These are phyloP conservation scores for Karstenula rhodostoma DNA, from an alignment of 2,329 filamentous ascomycete species.

Conservation along the genomic window DNA sequence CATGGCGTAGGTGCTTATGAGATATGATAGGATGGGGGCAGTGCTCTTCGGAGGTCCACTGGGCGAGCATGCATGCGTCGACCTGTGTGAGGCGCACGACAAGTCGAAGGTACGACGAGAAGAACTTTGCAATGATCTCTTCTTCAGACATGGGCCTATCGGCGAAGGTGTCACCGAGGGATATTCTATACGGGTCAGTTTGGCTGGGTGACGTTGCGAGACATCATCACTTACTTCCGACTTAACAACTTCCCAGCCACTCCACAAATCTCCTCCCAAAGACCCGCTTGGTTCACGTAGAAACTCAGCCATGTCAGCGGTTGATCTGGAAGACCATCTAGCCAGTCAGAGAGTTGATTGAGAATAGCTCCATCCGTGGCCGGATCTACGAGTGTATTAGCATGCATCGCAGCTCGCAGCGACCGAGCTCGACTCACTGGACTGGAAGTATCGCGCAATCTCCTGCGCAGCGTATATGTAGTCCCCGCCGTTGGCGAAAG, in stretches of 20 bases:
- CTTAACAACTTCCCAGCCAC: constrained; percentile 38
- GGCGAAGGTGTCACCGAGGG: constrained; percentile 39
- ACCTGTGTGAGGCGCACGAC: constrained; percentile 37
- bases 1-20: constrained; percentile 39
- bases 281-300: constrained; percentile 37
- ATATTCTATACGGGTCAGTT: constrained; percentile 32
- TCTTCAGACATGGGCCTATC: constrained; percentile 32
- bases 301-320: constrained; percentile 29
- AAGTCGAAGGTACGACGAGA: constrained; percentile 39
- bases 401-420: not conserved
- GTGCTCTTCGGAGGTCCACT: constrained; percentile 23
- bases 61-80: constrained; percentile 35
- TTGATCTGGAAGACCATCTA: constrained; percentile 36
- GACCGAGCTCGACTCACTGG: constrained; percentile 25
- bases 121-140: constrained; percentile 36
- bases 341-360: constrained; percentile 36
- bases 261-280: constrained; percentile 46
- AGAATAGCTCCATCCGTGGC: constrained; percentile 35
- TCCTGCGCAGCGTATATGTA: constrained; percentile 31
- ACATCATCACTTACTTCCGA: constrained; percentile 32
- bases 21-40: constrained; percentile 32
- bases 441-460: constrained; percentile 36
- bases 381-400: constrained; percentile 28
- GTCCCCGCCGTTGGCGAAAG: constrained; percentile 30
- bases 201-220: constrained; percentile 6